phyloP scores from a whole-genome alignment of 176 grass and related monocot genomes.

The Oropetium thomaeum region DNA sequence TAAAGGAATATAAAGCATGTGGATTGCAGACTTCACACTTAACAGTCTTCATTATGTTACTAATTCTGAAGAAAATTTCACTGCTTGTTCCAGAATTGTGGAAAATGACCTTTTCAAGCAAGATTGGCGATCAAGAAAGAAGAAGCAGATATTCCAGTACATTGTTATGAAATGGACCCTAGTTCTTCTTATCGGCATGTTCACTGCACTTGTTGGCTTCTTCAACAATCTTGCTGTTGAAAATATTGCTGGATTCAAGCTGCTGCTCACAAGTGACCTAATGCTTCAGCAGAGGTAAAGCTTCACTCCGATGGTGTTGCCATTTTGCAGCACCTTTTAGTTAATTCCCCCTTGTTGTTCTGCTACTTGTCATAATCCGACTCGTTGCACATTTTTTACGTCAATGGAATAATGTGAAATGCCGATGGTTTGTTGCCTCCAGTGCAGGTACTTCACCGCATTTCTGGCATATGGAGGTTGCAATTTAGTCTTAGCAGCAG shows the following conservation, averaged over 20 bases:
- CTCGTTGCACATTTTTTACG: not conserved
- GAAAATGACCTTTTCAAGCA: constrained; percentile 97
- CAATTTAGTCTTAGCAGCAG: constrained; percentile 64
- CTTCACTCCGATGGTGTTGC: constrained; percentile 29
- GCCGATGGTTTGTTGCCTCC: constrained; percentile 43
- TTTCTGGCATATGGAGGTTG: constrained; percentile 70
- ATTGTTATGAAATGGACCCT: constrained; percentile 87
- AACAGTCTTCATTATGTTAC: not conserved
- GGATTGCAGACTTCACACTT: not conserved
- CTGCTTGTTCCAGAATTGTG: constrained; percentile 53
- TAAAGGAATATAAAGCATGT: not conserved
- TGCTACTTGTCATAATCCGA: not conserved
- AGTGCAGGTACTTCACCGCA: constrained; percentile 84
- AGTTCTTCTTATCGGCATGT: constrained; percentile 77
- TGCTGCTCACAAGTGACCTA: constrained; percentile 75
- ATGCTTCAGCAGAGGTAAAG: constrained; percentile 80
- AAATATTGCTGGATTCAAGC: constrained; percentile 92
- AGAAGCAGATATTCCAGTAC: constrained; percentile 90
- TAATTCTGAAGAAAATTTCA: not conserved
- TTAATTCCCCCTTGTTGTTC: not conserved
- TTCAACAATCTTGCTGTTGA: constrained; percentile 96
- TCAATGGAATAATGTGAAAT: constrained; percentile 41
- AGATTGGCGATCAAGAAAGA: constrained; percentile 89
- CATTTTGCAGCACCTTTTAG: not conserved
- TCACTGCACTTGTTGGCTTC: constrained; percentile 76